Evolutionary conservation across 441 rosid genomes (phyloP), one percentile per base, ranked within the genome.

Genomic region (Geranium incanum): DNA sequence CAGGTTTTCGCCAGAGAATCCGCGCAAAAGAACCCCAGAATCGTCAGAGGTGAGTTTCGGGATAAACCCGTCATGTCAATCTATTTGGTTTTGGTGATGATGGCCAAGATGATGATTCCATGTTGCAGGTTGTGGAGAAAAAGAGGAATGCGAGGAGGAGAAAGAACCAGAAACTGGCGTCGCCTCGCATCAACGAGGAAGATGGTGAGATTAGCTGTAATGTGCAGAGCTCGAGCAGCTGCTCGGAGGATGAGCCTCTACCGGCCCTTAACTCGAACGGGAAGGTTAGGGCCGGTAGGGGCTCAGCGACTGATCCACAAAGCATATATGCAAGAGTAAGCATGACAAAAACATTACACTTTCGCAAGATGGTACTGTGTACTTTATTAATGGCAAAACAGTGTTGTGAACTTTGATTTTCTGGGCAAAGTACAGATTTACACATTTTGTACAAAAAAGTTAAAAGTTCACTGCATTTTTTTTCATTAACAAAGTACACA

Each of bases 291-390:
- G 92, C 94, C 21, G 76, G 87, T 8, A 81, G 87, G 13, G 91
- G 92, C 0, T 81, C 88, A 0, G 92, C 95, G 13, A 87, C 92
- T 0, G 97, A 90, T 76, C 94, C 97, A 18, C 92, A 86, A 75
- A 86, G 88, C 79, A 86, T 90, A 36, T 87, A 88, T 68, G 92
- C 97, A 33, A 85, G 97, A 82, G 90, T 88, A 84, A 48, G 57
- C 0, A 57, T 28, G 33, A 28, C 33, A 28, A 28, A 28, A 28
- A 28, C 33, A 28, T 28, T 2, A 28, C 33, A 2, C 3, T 28
- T 28, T 28, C 33, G 33, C 33, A 23, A 23, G 33, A 23, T 23
- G 33, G 0, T 23, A 1, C 1, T 23, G 33, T 23, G 33, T 23
- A 23, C 1, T 23, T 23, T 23, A 23, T 23, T 23, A 23, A 23